A percentile compares a stretch with the other conserved stretches of the same genome.
These are phyloP conservation scores for Mucor sp. DNA, from an alignment of 371 early-diverging fungal genomes.

Conservation along the genomic window DNA sequence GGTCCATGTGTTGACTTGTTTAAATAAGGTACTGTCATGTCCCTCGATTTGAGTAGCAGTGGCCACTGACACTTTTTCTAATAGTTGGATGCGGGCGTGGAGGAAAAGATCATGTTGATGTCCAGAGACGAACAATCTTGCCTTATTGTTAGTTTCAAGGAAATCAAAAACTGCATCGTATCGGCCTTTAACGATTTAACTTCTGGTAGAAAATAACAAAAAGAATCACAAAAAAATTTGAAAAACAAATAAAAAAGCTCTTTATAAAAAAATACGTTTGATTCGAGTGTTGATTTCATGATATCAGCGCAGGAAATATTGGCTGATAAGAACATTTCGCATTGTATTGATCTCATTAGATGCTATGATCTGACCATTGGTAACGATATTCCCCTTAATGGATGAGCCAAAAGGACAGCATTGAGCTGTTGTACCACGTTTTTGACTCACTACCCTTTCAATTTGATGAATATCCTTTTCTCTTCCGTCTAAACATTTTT, in stretches of 20 bases:
- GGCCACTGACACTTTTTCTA: conserved; percentile 14
- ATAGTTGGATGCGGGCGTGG: conserved; percentile 89
- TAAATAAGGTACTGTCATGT: conserved; percentile 80
- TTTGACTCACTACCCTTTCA: too few species aligned
- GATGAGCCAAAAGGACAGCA: too few species aligned
- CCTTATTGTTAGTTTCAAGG: conserved; percentile 85
- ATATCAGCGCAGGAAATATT: too few species aligned
- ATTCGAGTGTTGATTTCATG: too few species aligned
- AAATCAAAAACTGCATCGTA: conserved; percentile 86
- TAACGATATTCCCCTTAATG: too few species aligned
- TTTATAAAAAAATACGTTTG: neutral
- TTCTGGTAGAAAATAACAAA: conserved; percentile 37
- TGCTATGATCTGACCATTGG: too few species aligned
- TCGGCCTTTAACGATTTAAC: conserved; percentile 73
- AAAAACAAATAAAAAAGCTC: conserved; percentile 14
- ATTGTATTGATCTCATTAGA: too few species aligned
- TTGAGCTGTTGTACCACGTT: too few species aligned
- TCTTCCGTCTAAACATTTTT: too few species aligned
- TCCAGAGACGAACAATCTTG: conserved; percentile 92
- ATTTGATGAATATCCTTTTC: too few species aligned
- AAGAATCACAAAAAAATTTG: conserved; percentile 12
- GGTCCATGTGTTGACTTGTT: conserved; percentile 88
- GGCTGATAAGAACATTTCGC: too few species aligned
- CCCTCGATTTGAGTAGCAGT: neutral
- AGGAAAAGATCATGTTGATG: conserved; percentile 88